Evolutionary conservation across 2,329 filamentous ascomycete genomes (phyloP), one percentile per base, ranked within the genome.

Genomic region (Verticillium zaregamsianum): DNA sequence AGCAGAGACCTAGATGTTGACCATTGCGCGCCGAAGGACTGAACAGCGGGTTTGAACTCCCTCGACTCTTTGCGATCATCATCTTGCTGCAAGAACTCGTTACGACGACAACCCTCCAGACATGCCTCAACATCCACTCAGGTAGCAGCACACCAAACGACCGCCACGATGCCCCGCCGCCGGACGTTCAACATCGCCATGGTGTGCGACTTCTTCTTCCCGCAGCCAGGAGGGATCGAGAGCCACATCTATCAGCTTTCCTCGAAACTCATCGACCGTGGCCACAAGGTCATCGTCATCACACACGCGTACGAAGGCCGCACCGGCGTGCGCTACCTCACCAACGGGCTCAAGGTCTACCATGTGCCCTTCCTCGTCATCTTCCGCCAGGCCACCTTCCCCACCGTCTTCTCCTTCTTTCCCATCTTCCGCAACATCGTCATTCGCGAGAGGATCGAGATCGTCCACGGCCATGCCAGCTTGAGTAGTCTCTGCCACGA

Each of bases 131-230:
- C 55, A 56, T 35, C 40, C 28, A 33, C 33, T 14, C 37, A 58
- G 56, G 56, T 45, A 58, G 56, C 56, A 40, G n/a, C n/a, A 35
- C 55, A 20, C 31, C 25, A 14, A 14, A 35, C 56, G 31, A 33
- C 66, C 68, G 65, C 69, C 74, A 76, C 68, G 61, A 85, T 83
- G 77, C 76, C 80, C 68, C 82, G 80, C 68, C 25, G 40, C 45
- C 80, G 80, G 66, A 85, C 83, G 35, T 89, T 88, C 76, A 89
- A 87, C 71, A 89, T 89, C 77, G 87, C 86, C 65, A 99, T 99
- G 95, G 91, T 97, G 75, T 93, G 94, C 85, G 95, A 99, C 82
- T 97, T 96, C 84, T 99, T 99, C 88, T 99, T 96, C 74, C 95
- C 95, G 15, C 94, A 98, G 72, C 94, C 95, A 59, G 93, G 95